Conservation (phyloP, 108 stramenopile species). For the Skeletonema costatum region DNA sequence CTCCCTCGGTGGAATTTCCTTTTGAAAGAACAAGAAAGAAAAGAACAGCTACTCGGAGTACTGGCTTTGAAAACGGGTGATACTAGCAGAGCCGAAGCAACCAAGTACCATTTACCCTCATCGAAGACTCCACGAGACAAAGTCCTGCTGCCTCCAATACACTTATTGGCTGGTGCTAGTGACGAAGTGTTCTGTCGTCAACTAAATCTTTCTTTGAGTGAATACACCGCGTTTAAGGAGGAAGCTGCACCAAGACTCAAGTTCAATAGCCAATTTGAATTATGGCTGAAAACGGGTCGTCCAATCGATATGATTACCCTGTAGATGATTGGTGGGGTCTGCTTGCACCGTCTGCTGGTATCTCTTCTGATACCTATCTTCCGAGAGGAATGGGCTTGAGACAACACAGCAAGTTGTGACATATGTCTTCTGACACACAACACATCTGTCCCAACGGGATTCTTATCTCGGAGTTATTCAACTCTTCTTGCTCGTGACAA, state of each 20-base stretch:
- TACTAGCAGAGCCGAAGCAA: not conserved
- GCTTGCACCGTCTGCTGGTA: not conserved
- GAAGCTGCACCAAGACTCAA: conserved; percentile 74
- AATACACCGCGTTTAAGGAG: conserved; percentile 60
- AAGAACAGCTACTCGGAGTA: not conserved
- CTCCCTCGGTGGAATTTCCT: conserved; percentile 83
- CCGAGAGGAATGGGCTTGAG: not conserved
- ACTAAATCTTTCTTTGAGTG: conserved; percentile 44
- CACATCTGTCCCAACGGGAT: no score
- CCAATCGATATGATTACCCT: conserved; percentile 53
- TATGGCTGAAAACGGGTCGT: conserved; percentile 80
- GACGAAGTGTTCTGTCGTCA: conserved; percentile 69
- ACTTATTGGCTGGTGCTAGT: conserved; percentile 65
- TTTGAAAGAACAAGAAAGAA: conserved; percentile 15
- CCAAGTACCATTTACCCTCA: conserved; percentile 10
- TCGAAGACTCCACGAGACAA: not conserved
- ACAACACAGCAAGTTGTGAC: no score
- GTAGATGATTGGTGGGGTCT: not conserved
- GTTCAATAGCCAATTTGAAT: conserved; percentile 78
- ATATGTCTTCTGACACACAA: no score
- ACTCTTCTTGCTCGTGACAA: not conserved
- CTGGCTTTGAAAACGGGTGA: not conserved
- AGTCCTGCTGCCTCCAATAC: conserved; percentile 54
- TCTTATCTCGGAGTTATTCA: no score
- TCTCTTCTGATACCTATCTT: not conserved